Percentiles rank a stretch among this genome's conserved stretches.
Evolutionary conservation across 371 early-diverging fungal genomes (phyloP).

Genomic region (Capillidium heterosporum): DNA sequence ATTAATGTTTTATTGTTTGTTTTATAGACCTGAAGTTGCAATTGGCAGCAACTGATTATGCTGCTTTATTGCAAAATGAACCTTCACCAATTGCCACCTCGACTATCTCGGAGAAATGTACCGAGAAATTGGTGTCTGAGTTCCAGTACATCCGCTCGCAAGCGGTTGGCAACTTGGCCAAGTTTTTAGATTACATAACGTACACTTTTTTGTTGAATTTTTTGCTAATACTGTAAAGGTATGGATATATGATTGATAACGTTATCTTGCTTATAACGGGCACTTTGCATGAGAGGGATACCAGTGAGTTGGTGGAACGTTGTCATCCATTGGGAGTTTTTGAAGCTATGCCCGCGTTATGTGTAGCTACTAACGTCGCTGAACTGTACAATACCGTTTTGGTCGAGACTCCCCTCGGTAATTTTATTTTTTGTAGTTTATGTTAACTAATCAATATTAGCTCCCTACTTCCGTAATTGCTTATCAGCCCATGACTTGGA

Average conservation of each 20-base stretch:
- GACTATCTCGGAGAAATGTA: slow-evolving; percentile 67
- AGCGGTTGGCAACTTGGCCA: slow-evolving; percentile 61
- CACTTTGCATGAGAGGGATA: slow-evolving; percentile 93
- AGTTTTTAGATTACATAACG: slow-evolving; percentile 93
- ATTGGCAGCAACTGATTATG: slow-evolving; percentile 90
- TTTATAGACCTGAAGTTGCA: slow-evolving; percentile 70
- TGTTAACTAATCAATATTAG: slow-evolving; percentile 18
- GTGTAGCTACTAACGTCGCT: slow-evolving; percentile 87
- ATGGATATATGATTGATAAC: slow-evolving; percentile 98
- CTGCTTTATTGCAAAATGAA: slow-evolving; percentile 82
- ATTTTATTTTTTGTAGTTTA: not conserved
- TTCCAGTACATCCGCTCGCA: slow-evolving; percentile 81
- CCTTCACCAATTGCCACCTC: slow-evolving; percentile 90
- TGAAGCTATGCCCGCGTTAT: slow-evolving; percentile 92
- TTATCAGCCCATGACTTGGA: slow-evolving; percentile 91
- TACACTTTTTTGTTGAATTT: slow-evolving; percentile 18
- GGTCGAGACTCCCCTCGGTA: slow-evolving; percentile 90
- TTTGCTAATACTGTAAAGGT: slow-evolving; percentile 18
- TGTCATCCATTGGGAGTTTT: slow-evolving; percentile 94
- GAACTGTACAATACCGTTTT: slow-evolving; percentile 92
- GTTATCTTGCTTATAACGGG: slow-evolving; percentile 94
- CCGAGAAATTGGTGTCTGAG: slow-evolving; percentile 77
- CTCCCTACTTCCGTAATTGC: slow-evolving; percentile 93
- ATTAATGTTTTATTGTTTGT: not conserved
- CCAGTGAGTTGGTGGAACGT: slow-evolving; percentile 84